Evolutionary conservation across 1,139 yeast species (phyloP).

Genomic region (Pichia terricola): DNA sequence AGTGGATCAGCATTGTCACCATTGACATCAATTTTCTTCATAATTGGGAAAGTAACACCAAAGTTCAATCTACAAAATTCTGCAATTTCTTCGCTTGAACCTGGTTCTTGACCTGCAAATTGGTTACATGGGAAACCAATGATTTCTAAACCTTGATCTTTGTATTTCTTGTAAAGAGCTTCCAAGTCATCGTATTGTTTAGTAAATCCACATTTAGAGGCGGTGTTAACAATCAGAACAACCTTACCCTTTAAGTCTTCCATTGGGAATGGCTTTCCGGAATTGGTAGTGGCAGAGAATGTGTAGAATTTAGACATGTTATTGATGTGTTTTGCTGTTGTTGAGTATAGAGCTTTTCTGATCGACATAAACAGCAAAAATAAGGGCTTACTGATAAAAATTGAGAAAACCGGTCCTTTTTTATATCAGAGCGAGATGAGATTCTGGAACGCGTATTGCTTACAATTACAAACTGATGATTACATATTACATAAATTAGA

Average conservation of each 20-base stretch:
- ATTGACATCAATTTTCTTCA: constrained; percentile 83
- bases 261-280: constrained; percentile 59
- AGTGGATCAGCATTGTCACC: constrained; percentile 78
- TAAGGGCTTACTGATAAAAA: not conserved
- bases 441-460: too few species aligned
- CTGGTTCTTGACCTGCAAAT: constrained; percentile 86
- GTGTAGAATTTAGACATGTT: constrained; percentile 38
- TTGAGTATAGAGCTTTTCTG: not conserved
- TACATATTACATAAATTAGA: too few species aligned
- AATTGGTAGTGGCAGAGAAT: constrained; percentile 46
- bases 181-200: constrained; percentile 85
- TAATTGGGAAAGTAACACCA: constrained; percentile 82
- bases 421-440: too few species aligned
- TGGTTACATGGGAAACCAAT: constrained; percentile 93
- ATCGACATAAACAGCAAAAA: not conserved
- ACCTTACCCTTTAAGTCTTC: constrained; percentile 74
- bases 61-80: constrained; percentile 55
- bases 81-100: constrained; percentile 53
- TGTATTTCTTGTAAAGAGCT: constrained; percentile 68
- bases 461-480: too few species aligned
- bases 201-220: constrained; percentile 85
- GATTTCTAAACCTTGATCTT: constrained; percentile 65
- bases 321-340: not conserved
- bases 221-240: constrained; percentile 82
- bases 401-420: too few species aligned